Percentiles rank a stretch among this genome's conserved stretches.
These are phyloP conservation scores for Tuber indicum DNA, from an alignment of 495 filamentous ascomycete genomes.

Conservation along the genomic window DNA sequence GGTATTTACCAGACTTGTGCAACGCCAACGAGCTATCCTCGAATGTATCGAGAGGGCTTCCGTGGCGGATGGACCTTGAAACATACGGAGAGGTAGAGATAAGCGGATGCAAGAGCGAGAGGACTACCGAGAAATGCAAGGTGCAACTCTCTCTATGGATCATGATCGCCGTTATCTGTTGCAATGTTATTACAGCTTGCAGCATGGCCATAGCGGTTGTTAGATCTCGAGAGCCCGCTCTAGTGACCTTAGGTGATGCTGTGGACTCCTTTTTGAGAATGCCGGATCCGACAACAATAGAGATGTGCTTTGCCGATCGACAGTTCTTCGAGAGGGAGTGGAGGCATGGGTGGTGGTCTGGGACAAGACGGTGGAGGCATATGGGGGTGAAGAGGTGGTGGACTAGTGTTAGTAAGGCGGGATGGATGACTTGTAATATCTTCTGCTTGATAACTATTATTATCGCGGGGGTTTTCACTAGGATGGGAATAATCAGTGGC, in stretches of 20 bases:
- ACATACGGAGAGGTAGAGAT: too few species aligned
- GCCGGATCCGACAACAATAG: constrained; percentile 3
- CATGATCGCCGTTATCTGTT: constrained; percentile 18
- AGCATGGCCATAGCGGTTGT: constrained; percentile 37
- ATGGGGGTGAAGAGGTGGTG: too few species aligned
- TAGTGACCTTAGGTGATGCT: constrained; percentile 15
- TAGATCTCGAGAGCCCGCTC: constrained; percentile 17
- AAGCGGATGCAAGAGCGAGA: constrained; percentile 7
- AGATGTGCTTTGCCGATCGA: constrained; percentile 40
- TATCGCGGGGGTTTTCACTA: neutral
- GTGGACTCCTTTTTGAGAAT: constrained; percentile 8
- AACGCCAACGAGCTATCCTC: too few species aligned
- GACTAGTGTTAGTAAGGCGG: too few species aligned
- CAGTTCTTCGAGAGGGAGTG: constrained; percentile 16
- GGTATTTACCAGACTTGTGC: too few species aligned
- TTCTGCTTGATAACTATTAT: neutral
- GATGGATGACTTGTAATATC: constrained; percentile 12
- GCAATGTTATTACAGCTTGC: too few species aligned
- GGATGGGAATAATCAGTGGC: neutral
- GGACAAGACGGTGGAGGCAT: too few species aligned
- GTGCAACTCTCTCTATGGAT: constrained; percentile 43
- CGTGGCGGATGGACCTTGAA: too few species aligned
- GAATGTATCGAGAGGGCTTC: too few species aligned
- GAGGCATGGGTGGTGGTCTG: neutral
- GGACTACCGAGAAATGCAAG: constrained; percentile 11